These are phyloP conservation scores for Dispira parvispora DNA, from an alignment of 192 early-diverging fungal genomes.

Conservation along the genomic window DNA sequence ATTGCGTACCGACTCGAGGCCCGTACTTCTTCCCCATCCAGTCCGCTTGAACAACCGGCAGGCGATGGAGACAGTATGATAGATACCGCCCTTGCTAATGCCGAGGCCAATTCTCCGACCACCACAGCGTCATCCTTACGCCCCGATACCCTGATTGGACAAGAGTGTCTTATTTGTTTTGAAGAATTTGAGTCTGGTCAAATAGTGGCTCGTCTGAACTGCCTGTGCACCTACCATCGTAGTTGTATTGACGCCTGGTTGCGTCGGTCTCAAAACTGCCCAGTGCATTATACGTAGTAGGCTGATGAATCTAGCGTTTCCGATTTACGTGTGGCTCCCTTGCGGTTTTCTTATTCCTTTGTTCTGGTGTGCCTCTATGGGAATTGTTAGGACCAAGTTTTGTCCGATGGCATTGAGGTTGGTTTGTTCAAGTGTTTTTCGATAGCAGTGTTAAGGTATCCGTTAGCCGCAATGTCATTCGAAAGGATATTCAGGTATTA, in stretches of 20 bases:
- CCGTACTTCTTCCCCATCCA: background rate
- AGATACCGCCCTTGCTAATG: background rate
- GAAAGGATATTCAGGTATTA: no score
- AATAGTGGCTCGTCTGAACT: conserved; percentile 64
- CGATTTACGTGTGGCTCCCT: no score
- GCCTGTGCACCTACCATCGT: conserved; percentile 79
- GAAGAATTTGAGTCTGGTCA: conserved; percentile 76
- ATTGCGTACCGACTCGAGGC: conserved; percentile 10
- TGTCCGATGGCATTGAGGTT: no score
- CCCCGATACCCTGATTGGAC: conserved; percentile 32
- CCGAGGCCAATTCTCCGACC: background rate
- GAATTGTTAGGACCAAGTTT: no score
- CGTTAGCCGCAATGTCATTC: no score
- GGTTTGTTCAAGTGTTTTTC: no score
- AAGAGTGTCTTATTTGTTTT: conserved; percentile 90
- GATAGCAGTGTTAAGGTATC: no score
- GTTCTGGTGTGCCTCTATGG: no score
- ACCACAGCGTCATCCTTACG: background rate
- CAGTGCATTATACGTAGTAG: conserved; percentile 43
- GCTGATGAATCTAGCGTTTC: no score
- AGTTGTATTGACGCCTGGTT: conserved; percentile 74
- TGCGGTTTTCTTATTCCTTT: no score
- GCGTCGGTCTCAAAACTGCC: conserved; percentile 52
- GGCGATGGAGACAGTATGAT: background rate
- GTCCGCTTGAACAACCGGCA: no score